Evolutionary conservation across 2,329 filamentous ascomycete species (phyloP).

Genomic region (Neonectria neomacrospora): DNA sequence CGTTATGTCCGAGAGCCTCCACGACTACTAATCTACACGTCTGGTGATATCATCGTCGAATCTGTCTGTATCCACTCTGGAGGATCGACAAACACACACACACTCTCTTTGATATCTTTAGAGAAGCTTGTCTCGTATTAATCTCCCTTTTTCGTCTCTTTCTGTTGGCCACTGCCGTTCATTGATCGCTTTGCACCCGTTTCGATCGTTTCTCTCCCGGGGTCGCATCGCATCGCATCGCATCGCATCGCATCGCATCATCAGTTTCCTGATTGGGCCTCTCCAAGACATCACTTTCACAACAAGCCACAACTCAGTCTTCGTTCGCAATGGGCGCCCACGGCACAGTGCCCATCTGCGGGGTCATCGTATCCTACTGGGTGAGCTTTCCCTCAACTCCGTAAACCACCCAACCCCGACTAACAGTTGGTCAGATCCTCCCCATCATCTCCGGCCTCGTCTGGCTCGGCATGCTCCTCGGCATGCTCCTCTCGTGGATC

Average conservation of each 20-base stretch:
- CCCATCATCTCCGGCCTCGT: slow-evolving; percentile 74
- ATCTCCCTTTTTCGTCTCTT: slow-evolving; percentile 15
- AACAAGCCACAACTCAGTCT: slow-evolving; percentile 10
- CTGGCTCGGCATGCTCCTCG: slow-evolving; percentile 76
- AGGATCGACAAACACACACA: not conserved
- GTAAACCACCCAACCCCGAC: not conserved
- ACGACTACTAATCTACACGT: not conserved
- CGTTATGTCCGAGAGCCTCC: slow-evolving; percentile 25
- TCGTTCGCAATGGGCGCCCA: not conserved
- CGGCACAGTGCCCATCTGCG: slow-evolving; percentile 46
- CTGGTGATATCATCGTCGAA: slow-evolving; percentile 21
- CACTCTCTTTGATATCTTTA: slow-evolving; percentile 1
- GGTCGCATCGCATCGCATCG: not conserved
- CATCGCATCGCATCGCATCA: not conserved
- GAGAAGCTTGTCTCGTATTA: slow-evolving; percentile 4
- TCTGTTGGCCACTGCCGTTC: not conserved
- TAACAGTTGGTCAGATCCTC: slow-evolving; percentile 60
- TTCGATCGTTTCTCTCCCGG: not conserved
- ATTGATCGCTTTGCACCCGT: too few relatives aligned
- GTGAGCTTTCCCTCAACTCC: slow-evolving; percentile 40
- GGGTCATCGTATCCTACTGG: slow-evolving; percentile 54
- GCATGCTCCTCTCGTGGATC: slow-evolving; percentile 77
- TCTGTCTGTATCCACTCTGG: slow-evolving; percentile 1
- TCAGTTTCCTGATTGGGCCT: not conserved
- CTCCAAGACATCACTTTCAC: not conserved